Conservation (phyloP, 176 grass and related monocot species). For the Oryza officinalis region DNA sequence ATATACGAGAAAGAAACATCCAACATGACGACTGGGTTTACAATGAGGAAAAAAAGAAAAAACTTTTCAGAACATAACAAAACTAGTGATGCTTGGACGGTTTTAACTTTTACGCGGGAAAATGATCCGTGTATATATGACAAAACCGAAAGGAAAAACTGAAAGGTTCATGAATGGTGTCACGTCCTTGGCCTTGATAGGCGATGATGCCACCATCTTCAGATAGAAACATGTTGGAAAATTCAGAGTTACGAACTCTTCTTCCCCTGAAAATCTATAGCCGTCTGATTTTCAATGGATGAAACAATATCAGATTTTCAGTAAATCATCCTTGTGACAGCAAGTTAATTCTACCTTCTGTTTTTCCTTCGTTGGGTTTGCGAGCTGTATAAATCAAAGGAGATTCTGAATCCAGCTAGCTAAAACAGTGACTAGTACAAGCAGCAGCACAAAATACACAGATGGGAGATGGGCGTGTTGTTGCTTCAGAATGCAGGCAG, state of each 20-base stretch:
- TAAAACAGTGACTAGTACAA: background rate
- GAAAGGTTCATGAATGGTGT: slow-evolving; percentile 30
- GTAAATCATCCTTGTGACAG: background rate
- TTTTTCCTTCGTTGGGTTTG: background rate
- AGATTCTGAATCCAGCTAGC: slow-evolving; percentile 2
- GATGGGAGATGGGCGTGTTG: background rate
- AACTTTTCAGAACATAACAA: slow-evolving; percentile 2
- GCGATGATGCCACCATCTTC: background rate
- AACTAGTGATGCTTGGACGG: background rate
- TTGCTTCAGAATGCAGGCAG: slow-evolving; percentile 26
- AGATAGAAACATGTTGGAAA: background rate
- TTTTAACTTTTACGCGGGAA: background rate
- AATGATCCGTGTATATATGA: background rate
- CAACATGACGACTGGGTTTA: slow-evolving; percentile 2
- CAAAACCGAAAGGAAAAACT: background rate
- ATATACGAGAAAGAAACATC: background rate
- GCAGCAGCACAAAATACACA: background rate
- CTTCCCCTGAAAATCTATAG: background rate
- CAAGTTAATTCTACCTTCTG: background rate
- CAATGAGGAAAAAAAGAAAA: background rate
- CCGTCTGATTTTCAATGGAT: background rate
- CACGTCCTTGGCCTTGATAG: background rate
- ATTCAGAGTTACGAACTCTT: background rate
- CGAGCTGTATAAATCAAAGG: background rate
- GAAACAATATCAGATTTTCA: background rate